Evolutionary conservation across 805 yeast genomes (phyloP), one percentile per base, ranked within the genome.

Genomic region (Teunomyces atbi): DNA sequence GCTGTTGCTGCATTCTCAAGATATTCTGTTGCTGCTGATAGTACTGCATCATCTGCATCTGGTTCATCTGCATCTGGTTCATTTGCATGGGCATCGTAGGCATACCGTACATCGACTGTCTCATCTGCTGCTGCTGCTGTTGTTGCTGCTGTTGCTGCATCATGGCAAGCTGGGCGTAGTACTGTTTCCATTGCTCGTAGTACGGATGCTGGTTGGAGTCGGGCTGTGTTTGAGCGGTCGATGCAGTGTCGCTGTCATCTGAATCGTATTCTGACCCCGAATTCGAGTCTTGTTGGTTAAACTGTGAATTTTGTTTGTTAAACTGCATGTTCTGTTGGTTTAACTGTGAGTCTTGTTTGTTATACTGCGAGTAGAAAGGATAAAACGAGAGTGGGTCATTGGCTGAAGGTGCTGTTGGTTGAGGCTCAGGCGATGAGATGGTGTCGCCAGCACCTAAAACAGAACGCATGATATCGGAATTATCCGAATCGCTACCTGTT

Each of bases 111-210:
- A 47, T 51, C 5, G 53, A 42, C 30, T 49, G 45, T 23, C 54
- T 42, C 26, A 12, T 50, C 42, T 48, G 52, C 53, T 52, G 51
- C 13, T 52, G 55, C 23, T 13, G 52, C 42, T 48, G 52, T 53
- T 52, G 51, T 12, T 53, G 55, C 51, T 48, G 47, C 45, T 53
- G 56, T 18, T 46, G 58, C 44, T 55, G 52, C 37, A 54, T 51
- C 46, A 51, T 55, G 28, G 54, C 47, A 41, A 66, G 46, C 2
- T 55, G 47, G 34, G 62, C 61, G 47, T 69, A 69, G 52, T 69
- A 70, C 42, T 61, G 65, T 38, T 61, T 64, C 73, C 74, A 69
- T 48, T 69, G 73, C 30, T 60, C 61, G 43, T 66, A 64, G 46
- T 65, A 64, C 6, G 69, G 68, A 45, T 66, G 68, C 29, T 51